These are phyloP conservation scores for Pythium periplocum DNA, from an alignment of 352 stramenopile genomes.

Conservation along the genomic window DNA sequence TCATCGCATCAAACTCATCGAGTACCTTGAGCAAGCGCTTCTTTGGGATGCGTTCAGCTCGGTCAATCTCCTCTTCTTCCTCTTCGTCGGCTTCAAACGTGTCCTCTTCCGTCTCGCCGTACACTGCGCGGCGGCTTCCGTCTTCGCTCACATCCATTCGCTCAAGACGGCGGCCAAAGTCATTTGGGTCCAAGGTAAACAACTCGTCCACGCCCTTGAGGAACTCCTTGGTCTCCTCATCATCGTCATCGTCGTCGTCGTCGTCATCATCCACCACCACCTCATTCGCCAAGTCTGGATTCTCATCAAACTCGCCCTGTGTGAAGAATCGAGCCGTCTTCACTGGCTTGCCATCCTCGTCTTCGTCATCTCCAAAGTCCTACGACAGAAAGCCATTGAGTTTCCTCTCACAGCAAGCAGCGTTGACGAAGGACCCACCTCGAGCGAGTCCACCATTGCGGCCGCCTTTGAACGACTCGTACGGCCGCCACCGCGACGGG, in stretches of 20 bases:
- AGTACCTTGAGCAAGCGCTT: slow-evolving; percentile 68
- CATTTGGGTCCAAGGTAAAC: slow-evolving; percentile 44
- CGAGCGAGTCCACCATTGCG: slow-evolving; percentile 24
- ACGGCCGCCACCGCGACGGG: slow-evolving; percentile 29
- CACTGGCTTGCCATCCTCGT: slow-evolving; percentile 24
- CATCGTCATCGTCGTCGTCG: slow-evolving; percentile 23
- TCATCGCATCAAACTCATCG: slow-evolving; percentile 46
- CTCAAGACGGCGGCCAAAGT: slow-evolving; percentile 38
- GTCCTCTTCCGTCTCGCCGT: slow-evolving; percentile 8
- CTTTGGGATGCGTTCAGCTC: slow-evolving; percentile 66
- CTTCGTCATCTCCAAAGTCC: slow-evolving; percentile 24
- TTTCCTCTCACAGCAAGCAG: background rate
- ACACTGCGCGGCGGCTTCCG: slow-evolving; percentile 22
- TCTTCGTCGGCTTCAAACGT: slow-evolving; percentile 11
- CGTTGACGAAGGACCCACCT: slow-evolving; percentile 5
- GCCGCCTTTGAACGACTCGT: slow-evolving; percentile 8
- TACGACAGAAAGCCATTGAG: slow-evolving; percentile 1
- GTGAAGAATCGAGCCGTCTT: slow-evolving; percentile 24
- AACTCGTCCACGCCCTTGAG: slow-evolving; percentile 68
- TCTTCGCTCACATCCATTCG: slow-evolving; percentile 29
- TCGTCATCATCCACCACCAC: slow-evolving; percentile 8
- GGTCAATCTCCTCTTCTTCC: slow-evolving; percentile 45
- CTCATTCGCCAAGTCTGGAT: slow-evolving; percentile 15
- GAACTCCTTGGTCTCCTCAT: slow-evolving; percentile 63
- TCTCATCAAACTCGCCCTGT: slow-evolving; percentile 21